Percentiles rank a stretch among this genome's conserved stretches.
phyloP scores from a whole-genome alignment of 2,329 filamentous ascomycete species.

The Trichothecium roseum region DNA sequence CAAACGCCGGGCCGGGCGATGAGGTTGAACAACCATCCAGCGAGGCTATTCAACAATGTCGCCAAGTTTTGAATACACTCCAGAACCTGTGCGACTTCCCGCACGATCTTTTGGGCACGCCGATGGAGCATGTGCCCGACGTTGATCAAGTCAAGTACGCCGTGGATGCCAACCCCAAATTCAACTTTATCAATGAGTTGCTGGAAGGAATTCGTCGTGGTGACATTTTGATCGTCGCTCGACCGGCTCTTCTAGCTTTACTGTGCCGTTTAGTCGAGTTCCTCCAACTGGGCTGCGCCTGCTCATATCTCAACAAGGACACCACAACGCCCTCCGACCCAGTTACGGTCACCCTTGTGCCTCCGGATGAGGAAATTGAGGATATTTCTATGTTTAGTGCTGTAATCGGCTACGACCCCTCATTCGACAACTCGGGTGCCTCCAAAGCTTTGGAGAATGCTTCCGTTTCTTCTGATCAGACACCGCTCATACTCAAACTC shows the following conservation, averaged over 20 bases:
- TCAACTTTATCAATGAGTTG: conserved; percentile 47
- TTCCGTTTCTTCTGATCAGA: conserved; percentile 12
- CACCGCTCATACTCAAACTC: conserved; percentile 36
- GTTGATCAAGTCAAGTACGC: conserved; percentile 40
- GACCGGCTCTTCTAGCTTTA: conserved; percentile 39
- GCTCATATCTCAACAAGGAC: conserved; percentile 8
- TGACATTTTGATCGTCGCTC: conserved; percentile 42
- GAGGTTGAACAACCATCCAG: conserved; percentile 26
- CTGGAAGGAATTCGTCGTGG: conserved; percentile 28
- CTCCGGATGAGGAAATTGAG: no score
- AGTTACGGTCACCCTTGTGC: no score
- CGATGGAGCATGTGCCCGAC: conserved; percentile 24
- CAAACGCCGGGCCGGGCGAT: conserved; percentile 26
- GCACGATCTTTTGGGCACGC: conserved; percentile 36
- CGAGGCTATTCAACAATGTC: conserved; percentile 32
- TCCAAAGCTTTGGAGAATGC: conserved; percentile 10
- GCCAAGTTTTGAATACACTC: conserved; percentile 35
- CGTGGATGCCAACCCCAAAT: conserved; percentile 48
- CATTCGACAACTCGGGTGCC: conserved; percentile 28
- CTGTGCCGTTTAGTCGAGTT: conserved; percentile 37
- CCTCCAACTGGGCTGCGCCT: conserved; percentile 23
- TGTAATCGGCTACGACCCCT: conserved; percentile 44
- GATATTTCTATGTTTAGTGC: conserved; percentile 9
- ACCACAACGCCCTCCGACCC: no score
- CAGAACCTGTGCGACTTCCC: conserved; percentile 48